phyloP scores from a whole-genome alignment of 306 rosid genomes.

The Carpinus viminea region DNA sequence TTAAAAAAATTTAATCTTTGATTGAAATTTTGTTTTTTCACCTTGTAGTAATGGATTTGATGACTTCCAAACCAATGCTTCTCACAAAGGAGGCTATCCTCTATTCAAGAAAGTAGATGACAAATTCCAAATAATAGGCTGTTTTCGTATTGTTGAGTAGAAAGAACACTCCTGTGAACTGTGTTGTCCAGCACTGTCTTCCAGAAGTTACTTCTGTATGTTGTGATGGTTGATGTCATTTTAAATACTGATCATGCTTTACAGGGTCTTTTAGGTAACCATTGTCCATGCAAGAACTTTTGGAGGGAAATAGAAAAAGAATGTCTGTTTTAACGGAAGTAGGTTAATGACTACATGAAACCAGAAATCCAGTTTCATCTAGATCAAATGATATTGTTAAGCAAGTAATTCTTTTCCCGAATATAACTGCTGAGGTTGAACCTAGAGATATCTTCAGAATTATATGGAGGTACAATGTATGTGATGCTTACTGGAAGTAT shows the following conservation, averaged over 20 bases:
- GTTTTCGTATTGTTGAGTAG: background rate
- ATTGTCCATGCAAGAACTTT: background rate
- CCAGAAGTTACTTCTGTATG: background rate
- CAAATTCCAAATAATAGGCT: conserved; percentile 2
- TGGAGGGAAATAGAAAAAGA: background rate
- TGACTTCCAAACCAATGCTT: background rate
- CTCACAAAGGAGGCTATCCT: background rate
- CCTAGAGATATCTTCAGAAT: background rate
- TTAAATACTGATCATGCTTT: background rate
- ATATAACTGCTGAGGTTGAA: background rate
- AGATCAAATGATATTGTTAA: background rate
- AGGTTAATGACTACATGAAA: background rate
- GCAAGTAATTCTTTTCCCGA: background rate
- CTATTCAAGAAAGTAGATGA: background rate
- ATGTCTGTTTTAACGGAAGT: background rate
- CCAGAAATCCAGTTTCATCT: background rate
- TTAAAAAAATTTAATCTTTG: background rate
- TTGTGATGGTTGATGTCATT: background rate
- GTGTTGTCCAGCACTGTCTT: background rate
- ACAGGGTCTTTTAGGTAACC: background rate
- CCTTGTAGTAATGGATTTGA: background rate
- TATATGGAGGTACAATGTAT: background rate
- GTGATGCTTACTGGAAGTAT: conserved; percentile 7
- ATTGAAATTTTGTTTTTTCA: background rate
- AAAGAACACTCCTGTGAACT: background rate